Percentiles rank a stretch among this genome's conserved stretches.
Conservation (phyloP, 31 red algal species). For the Endocladia muricata region DNA sequence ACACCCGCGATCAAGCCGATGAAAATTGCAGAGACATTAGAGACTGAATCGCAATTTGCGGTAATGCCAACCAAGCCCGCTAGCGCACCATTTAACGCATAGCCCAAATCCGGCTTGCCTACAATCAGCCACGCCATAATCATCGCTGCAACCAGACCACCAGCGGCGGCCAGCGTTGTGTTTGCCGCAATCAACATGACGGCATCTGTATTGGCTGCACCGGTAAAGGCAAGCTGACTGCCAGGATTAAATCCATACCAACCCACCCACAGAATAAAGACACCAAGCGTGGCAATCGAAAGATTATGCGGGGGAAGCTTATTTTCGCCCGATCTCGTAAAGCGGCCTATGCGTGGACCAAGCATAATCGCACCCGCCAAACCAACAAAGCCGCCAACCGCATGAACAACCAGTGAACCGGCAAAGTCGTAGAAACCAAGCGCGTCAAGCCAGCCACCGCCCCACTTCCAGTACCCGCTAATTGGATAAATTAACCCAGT, state of each 20-base stretch:
- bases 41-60: neutral
- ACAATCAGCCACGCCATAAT: neutral
- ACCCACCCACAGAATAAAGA: constrained; percentile 91
- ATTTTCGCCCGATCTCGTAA: constrained; percentile 69
- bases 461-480: constrained; percentile 81
- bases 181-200: neutral
- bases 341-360: constrained; percentile 89
- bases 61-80: constrained; percentile 2
- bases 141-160: neutral
- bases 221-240: constrained; percentile 21
- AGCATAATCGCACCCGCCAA: constrained; percentile 81
- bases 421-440: constrained; percentile 88
- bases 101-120: neutral
- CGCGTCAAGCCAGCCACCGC: constrained; percentile 55
- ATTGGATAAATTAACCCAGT: constrained; percentile 85
- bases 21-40: neutral
- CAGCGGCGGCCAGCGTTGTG: constrained; percentile 7
- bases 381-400: constrained; percentile 82
- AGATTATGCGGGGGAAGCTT: constrained; percentile 73
- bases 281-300: constrained; percentile 74
- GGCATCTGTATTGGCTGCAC: neutral
- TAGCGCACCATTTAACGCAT: neutral
- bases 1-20: neutral
- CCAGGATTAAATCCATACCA: constrained; percentile 96
- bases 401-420: constrained; percentile 86